A percentile compares a stretch with the other conserved stretches of the same genome.
These are phyloP conservation scores for Solanum stenotomum DNA, from an alignment of 257 asterid species.

Conservation along the genomic window DNA sequence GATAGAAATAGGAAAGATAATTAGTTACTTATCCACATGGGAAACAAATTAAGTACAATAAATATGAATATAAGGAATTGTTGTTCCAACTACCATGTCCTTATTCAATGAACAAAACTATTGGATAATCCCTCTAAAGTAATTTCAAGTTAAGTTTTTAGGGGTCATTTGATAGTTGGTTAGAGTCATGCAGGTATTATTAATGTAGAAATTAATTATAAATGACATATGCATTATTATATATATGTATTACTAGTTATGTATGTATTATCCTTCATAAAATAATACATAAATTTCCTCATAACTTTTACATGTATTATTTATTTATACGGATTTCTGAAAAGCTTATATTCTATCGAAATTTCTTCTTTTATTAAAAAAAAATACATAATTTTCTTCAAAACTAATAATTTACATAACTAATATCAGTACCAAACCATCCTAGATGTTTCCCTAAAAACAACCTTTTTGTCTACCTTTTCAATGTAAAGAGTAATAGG, in stretches of 20 bases:
- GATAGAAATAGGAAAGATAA: neutral
- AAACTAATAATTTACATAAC: no score
- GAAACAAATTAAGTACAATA: neutral
- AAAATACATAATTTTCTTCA: no score
- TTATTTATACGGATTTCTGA: no score
- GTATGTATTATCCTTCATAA: no score
- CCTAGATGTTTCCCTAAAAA: neutral
- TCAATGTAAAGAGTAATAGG: neutral
- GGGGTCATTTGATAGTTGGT: accelerated
- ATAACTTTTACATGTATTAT: no score
- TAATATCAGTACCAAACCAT: neutral
- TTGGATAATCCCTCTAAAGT: neutral
- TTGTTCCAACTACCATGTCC: neutral
- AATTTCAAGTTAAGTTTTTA: neutral
- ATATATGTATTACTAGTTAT: no score
- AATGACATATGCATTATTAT: no score
- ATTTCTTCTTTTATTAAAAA: no score
- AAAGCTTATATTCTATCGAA: no score
- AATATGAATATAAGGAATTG: neutral
- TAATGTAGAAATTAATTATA: no score
- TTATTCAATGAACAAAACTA: neutral
- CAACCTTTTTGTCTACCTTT: neutral
- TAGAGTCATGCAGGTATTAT: no score
- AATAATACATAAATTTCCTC: no score
- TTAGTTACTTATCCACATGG: neutral